Evolutionary conservation across 768 basidiomycete genomes (phyloP), one percentile per base, ranked within the genome.

Genomic region (Infundibulicybe gibba): DNA sequence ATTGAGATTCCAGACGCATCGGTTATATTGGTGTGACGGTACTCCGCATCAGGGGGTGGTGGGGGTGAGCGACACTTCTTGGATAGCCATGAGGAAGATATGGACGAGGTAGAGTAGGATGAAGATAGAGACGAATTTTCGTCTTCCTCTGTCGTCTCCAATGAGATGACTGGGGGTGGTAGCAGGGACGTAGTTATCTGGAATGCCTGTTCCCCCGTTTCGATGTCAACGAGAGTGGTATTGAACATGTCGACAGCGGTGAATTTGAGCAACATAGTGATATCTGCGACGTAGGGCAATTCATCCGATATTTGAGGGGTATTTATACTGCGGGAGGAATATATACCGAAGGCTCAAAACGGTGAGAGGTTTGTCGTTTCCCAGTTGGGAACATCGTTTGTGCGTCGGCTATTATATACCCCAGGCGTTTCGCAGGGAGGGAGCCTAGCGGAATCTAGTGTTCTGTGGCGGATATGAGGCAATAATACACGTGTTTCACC

Each of bases 171-270:
- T 25, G 25, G 25, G 25, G 60, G 63, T 40, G 60, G 50, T 61
- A 65, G 51, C 49, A 70, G 58, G 60, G 59, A 51, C 17, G 81
- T 82, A 20, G 68, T 58, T 43, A 83, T 79, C 13, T 72, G 68
- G 50, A 74, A 83, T 16, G 69, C 71, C 10, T 67, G 60, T 39
- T 68, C 56, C 32, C 79, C 74, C 11, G 80, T 76, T n/a, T 71
- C 64, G 3, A 79, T 73, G 53, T 79, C 72, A 51, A 80, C 57
- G 37, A 83, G 77, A 13, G 68, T 51, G 2, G 76, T 75, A 56
- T 83, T 77, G 34, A 83, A 72, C 61, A 83, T 77, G 51, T 83
- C 80, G 13, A 73, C 59, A 30, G 75, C 68, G 35, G 79, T 75
- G 59, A 82, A 81, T 69, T 73, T 80, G 60, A 82, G 70, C 30